Evolutionary conservation across 768 basidiomycete species (phyloP).

Genomic region (Boletus sp.): DNA sequence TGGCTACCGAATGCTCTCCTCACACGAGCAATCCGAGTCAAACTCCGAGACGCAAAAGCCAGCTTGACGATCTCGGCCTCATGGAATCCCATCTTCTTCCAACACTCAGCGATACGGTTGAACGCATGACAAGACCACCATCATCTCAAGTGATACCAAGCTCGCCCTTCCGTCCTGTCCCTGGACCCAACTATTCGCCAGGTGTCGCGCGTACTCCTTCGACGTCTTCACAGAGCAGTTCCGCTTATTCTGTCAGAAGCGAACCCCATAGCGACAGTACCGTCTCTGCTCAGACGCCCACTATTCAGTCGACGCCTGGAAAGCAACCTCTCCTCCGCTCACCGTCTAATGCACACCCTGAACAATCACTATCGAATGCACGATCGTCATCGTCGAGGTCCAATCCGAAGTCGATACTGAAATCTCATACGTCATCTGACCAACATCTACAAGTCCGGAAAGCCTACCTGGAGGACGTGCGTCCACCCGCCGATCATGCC

Average conservation of each 20-base stretch:
- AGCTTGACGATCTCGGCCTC: conserved; percentile 53
- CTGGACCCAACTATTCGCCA: conserved; percentile 1
- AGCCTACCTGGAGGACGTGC: conserved; percentile 7
- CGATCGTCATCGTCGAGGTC: conserved; percentile 26
- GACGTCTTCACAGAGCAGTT: conserved; percentile 18
- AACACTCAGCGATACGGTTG: conserved; percentile 68
- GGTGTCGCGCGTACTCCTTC: conserved; percentile 18
- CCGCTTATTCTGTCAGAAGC: conserved; percentile 8
- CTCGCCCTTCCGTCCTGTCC: conserved; percentile 5
- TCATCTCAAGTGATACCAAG: conserved; percentile 32
- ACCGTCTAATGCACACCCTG: conserved; percentile 6
- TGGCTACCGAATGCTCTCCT: conserved; percentile 3
- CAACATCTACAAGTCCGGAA: conserved; percentile 17
- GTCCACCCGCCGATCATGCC: conserved; percentile 2
- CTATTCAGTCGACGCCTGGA: background rate
- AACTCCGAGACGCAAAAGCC: conserved; percentile 33
- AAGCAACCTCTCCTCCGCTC: conserved; percentile 10
- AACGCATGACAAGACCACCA: conserved; percentile 66
- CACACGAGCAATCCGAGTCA: conserved; percentile 1
- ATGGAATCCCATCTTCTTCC: conserved; percentile 67
- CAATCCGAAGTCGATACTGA: conserved; percentile 34
- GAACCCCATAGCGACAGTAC: background rate
- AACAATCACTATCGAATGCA: conserved; percentile 13
- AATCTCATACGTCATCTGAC: conserved; percentile 20
- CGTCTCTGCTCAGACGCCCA: background rate